Base-by-base conservation (phyloP, 148 eudicot genomes). In the Cornus suecica region DNA sequence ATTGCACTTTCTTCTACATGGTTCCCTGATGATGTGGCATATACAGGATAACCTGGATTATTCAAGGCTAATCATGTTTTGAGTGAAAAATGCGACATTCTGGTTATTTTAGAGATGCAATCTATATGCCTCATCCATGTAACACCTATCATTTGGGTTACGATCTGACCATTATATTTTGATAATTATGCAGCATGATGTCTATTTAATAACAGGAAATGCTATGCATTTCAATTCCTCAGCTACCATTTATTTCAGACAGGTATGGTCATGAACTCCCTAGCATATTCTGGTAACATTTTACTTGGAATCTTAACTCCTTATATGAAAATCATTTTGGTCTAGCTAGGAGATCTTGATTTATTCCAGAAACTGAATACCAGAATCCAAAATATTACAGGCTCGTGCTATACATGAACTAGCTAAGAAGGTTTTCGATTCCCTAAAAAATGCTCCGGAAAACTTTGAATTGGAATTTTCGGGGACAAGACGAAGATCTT, bases 171-270 rank as follows among this genome's bases (percentile, higher is more conserved):
- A 63, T 30, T 64, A 24, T 18, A 42, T 71, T 28, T 26, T 69
- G 25, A 42, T 31, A 45, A 60, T 66, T 25, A 31, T 85, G 89
- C 95, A 94, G 98, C 89, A 70, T 72, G 98, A 94, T 76, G 85
- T 79, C 68, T 92, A 87, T 76, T 68, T 92, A 75, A 92, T 94
- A 80, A 83, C 93, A 70, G 82, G 68, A 65, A 94, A 94, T 79
- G 97, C 97, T 7, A 89, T 90, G 95, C 84, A 84, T 74, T 94
- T 92, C 79, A 94, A 94, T 78, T 85, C 97, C 37, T 83, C 90
- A 9, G 72, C 80, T 22, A 88, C 94, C 34, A 75, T 87, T 32
- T 92, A 85, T 68, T 94, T 86, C 84, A 92, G 88, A 86, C 98
- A 94, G 97, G 98, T 94, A 65, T 69, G 37, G n/a, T 74, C 37